Percentiles rank a stretch among this genome's conserved stretches.
These are phyloP conservation scores for Tuctoria greenei DNA, from an alignment of 176 grass and related monocot genomes.

Conservation along the genomic window DNA sequence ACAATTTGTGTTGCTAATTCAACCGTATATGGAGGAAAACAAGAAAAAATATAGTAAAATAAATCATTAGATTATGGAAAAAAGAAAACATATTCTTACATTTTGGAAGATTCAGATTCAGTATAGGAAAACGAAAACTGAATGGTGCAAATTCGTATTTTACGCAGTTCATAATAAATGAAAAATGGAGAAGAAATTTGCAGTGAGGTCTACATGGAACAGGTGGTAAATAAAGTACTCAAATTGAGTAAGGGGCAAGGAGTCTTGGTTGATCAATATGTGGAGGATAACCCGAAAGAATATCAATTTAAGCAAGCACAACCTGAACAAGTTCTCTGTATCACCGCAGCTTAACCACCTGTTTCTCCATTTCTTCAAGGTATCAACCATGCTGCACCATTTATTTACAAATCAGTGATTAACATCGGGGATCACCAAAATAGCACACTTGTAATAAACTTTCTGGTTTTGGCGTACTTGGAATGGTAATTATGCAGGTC, in stretches of 20 bases:
- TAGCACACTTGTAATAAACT: constrained; percentile 17
- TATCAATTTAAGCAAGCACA: constrained; percentile 6
- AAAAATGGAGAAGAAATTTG: neutral
- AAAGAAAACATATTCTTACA: too few species aligned
- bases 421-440: constrained; percentile 26
- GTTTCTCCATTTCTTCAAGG: constrained; percentile 69
- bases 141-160: neutral
- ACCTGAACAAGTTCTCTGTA: constrained; percentile 60
- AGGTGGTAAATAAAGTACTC: neutral
- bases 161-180: neutral
- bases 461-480: constrained; percentile 47
- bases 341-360: constrained; percentile 67
- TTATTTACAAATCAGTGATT: constrained; percentile 9
- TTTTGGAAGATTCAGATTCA: neutral
- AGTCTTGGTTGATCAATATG: neutral
- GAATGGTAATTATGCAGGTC: constrained; percentile 70
- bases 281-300: neutral
- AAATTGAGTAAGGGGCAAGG: neutral
- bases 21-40: neutral
- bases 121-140: neutral
- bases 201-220: neutral
- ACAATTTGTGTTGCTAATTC: neutral
- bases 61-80: neutral
- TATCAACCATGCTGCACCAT: constrained; percentile 64
- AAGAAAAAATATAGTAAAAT: constrained; percentile 11